A percentile compares a stretch with the other conserved stretches of the same genome.
phyloP scores from a whole-genome alignment of 1,284 basidiomycete species.

The Cutaneotrichosporon sp. region DNA sequence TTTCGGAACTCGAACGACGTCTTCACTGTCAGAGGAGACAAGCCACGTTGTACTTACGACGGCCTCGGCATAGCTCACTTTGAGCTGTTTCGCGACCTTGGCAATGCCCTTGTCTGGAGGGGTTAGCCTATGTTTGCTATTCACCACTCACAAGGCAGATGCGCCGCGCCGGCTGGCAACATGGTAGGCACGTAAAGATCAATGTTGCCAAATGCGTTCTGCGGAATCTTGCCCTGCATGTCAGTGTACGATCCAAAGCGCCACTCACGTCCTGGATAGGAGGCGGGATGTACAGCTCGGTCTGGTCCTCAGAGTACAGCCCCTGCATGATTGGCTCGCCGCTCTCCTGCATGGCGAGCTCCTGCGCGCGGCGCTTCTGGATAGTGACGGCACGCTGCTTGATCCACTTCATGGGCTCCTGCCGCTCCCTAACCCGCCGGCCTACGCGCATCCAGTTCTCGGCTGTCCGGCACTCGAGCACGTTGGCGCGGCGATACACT shows the following conservation, averaged over 20 bases:
- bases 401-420: slow-evolving; percentile 83
- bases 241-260: not conserved
- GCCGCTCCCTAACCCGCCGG: slow-evolving; percentile 63
- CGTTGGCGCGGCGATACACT: slow-evolving; percentile 81
- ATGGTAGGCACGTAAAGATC: slow-evolving; percentile 93
- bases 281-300: slow-evolving; percentile 69
- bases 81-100: slow-evolving; percentile 76
- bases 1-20: slow-evolving; percentile 84
- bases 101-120: slow-evolving; percentile 71
- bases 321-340: slow-evolving; percentile 72
- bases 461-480: slow-evolving; percentile 76
- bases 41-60: slow-evolving; percentile 50
- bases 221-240: slow-evolving; percentile 77
- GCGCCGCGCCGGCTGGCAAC: slow-evolving; percentile 80
- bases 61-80: slow-evolving; percentile 87
- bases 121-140: slow-evolving; percentile 8
- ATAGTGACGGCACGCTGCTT: slow-evolving; percentile 83
- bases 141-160: slow-evolving; percentile 71
- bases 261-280: slow-evolving; percentile 74
- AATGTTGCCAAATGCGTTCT: slow-evolving; percentile 95
- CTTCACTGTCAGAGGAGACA: slow-evolving; percentile 17
- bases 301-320: slow-evolving; percentile 80
- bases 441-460: slow-evolving; percentile 95
- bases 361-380: slow-evolving; percentile 73
- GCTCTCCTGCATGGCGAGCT: slow-evolving; percentile 58